phyloP scores from a whole-genome alignment of 2,329 filamentous ascomycete genomes.

The Exophiala viscosa region DNA sequence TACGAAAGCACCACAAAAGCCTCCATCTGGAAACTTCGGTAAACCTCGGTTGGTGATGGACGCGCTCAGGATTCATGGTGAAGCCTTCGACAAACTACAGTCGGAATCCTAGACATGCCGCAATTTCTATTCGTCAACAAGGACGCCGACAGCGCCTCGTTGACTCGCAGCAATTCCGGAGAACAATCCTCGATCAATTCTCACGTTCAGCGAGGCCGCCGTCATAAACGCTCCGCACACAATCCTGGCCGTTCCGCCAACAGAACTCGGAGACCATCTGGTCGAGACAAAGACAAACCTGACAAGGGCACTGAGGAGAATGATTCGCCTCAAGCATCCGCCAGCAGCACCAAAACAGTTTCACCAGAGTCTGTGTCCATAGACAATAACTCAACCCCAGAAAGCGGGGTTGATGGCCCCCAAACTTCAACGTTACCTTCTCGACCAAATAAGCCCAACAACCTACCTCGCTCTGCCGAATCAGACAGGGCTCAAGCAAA shows the following conservation, averaged over 20 bases:
- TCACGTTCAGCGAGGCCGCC: conserved; percentile 23
- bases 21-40: conserved; percentile 1
- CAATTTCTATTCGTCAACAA: conserved; percentile 27
- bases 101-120: conserved; percentile 13
- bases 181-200: conserved; percentile 26
- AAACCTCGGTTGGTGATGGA: conserved; percentile 5
- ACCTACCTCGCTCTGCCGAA: not conserved
- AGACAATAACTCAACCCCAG: not conserved
- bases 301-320: not conserved
- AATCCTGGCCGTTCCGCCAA: conserved; percentile 10
- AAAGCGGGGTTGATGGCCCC: not conserved
- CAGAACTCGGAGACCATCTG: conserved; percentile 4
- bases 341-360: not conserved
- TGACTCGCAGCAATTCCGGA: conserved; percentile 21
- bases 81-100: conserved; percentile 9
- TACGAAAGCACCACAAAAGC: not conserved
- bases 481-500: not conserved
- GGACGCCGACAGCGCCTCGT: conserved; percentile 18
- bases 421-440: conserved; percentile 2
- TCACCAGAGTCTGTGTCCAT: not conserved
- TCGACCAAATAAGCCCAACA: conserved; percentile 1
- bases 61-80: conserved; percentile 11
- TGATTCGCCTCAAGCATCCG: conserved; percentile 3
- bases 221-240: conserved; percentile 16
- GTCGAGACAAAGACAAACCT: not conserved